Base-by-base conservation (phyloP, 306 rosid species). In the Cucurbita maxima region DNA sequence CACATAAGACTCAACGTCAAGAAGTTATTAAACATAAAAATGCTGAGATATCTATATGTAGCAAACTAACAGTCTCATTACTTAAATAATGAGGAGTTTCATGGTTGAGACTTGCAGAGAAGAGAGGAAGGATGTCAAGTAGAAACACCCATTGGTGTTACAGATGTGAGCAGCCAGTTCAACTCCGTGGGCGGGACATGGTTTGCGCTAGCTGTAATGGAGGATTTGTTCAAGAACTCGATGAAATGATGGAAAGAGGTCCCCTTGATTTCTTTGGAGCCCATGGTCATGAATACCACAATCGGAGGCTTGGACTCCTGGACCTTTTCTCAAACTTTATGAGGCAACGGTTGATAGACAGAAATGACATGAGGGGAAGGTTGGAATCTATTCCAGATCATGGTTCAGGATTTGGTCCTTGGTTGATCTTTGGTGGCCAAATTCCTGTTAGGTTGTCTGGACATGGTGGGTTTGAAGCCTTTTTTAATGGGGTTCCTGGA, bases 121-220 rank as follows among this genome's bases (percentile, higher is more conserved):
- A 30, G 68, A 22, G 40, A 47, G 20, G 25, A 58, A 61, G 61
- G 50, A 75, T 75, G 78, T 75, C 78, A 7, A 61, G 51, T 47
- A 60, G 50, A 52, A 60, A 75, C 51, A 75, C 78, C 61, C 78
- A 75, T 58, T 75, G 78, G 78, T 75, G 78, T 62, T 75, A 75
- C 72, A 75, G 78, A 47, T 75, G 78, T 7, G 56, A 66, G 72
- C 72, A 41, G 61, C 61, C 72, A 15, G 50, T 75, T 52, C 71
- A 47, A 50, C 72, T 75, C 40, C 72, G 34, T 51, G 54, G 71
- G 72, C 71, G 38, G 19, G 78, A 75, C 43, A 10, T 45, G 20
- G 59, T 45, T 75, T 75, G 78, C 72, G n/a, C 72, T 19, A 10
- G 37, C 50, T 75, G 78, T 18, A 45, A 61, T 75, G 78, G 78